These are phyloP conservation scores for Boletus subparvulus DNA, from an alignment of 768 basidiomycete genomes.

Conservation along the genomic window DNA sequence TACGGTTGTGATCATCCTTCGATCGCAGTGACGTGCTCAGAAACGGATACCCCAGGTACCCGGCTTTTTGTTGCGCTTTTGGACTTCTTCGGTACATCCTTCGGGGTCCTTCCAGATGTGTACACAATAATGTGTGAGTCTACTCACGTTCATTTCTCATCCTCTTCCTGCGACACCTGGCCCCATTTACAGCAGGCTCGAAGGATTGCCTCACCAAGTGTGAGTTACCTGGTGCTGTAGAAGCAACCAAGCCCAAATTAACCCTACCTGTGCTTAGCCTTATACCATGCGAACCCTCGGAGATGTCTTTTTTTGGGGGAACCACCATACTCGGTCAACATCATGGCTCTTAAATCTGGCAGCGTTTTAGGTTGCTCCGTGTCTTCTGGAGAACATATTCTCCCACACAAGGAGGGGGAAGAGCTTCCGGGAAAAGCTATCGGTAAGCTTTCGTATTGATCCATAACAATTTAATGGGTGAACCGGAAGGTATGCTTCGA, in stretches of 20 bases:
- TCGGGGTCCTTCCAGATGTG: constrained; percentile 38
- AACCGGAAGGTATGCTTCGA: neutral
- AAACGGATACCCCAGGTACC: constrained; percentile 34
- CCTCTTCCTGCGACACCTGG: neutral
- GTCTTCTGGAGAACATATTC: constrained; percentile 33
- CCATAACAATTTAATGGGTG: neutral
- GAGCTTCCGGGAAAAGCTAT: constrained; percentile 25
- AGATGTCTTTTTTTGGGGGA: constrained; percentile 42
- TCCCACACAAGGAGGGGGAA: constrained; percentile 45
- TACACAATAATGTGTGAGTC: constrained; percentile 39
- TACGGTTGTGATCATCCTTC: constrained; percentile 22
- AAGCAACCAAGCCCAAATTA: constrained; percentile 22
- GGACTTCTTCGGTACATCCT: constrained; percentile 43
- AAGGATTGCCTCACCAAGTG: constrained; percentile 23
- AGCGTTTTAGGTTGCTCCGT: constrained; percentile 43
- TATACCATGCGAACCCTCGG: constrained; percentile 44
- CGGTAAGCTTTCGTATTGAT: constrained; percentile 36
- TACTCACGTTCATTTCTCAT: neutral
- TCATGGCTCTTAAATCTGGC: constrained; percentile 39
- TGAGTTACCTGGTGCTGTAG: constrained; percentile 27
- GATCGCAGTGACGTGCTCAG: neutral
- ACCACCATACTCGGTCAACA: constrained; percentile 44
- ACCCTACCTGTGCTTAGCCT: neutral
- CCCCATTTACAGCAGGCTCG: constrained; percentile 26
- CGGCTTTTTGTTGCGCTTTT: constrained; percentile 44